These are phyloP conservation scores for Aspergillus eucalypticola DNA, from an alignment of 2,329 filamentous ascomycete species.

Conservation along the genomic window DNA sequence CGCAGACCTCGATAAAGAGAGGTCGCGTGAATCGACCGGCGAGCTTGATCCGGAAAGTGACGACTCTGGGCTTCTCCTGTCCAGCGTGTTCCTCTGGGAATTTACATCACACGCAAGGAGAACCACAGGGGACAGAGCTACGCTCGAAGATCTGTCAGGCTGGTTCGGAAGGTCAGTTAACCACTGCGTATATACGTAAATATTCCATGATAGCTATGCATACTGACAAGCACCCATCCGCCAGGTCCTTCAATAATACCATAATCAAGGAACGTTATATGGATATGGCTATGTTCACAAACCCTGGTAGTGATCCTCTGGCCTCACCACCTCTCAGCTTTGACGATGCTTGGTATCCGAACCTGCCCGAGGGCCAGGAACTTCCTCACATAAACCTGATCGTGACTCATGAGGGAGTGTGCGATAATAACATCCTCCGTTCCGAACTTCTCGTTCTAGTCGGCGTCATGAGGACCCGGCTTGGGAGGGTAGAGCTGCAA, in stretches of 20 bases:
- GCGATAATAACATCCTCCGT: neutral
- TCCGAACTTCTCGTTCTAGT: neutral
- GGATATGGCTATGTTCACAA: neutral
- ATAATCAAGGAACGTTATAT: neutral
- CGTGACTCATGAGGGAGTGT: neutral
- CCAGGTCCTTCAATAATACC: neutral
- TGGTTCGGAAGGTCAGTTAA: neutral
- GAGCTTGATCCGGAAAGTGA: neutral
- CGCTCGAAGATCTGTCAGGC: neutral
- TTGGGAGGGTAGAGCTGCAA: neutral
- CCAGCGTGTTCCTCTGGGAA: neutral
- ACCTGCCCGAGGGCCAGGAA: neutral
- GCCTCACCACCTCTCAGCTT: neutral
- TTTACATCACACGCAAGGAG: neutral
- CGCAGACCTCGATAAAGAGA: too few relatives aligned
- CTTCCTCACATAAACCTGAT: neutral
- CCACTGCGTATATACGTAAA: neutral
- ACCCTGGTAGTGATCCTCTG: neutral
- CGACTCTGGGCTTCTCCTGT: neutral
- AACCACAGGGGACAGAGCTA: neutral
- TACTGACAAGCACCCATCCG: neutral
- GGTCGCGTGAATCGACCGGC: too few relatives aligned
- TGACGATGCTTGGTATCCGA: neutral
- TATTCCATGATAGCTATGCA: neutral
- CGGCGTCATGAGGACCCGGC: slow-evolving; percentile 1